Evolutionary conservation across 306 rosid species (phyloP).

Genomic region (Cicer arietinum): DNA sequence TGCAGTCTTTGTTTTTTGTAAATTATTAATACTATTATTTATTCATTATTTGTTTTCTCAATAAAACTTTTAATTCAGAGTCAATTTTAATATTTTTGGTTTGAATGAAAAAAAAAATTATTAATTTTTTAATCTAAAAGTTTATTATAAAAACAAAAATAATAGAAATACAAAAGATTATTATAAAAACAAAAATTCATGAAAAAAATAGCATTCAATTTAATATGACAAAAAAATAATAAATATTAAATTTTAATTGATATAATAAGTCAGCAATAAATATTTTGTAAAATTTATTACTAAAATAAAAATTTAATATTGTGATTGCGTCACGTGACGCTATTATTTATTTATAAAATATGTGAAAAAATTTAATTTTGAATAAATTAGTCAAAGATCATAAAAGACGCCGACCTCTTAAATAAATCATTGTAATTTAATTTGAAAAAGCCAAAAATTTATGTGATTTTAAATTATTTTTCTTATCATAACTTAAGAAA

Average conservation of each 20-base stretch:
- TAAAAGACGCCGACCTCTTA: too few relatives aligned
- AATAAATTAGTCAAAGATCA: too few relatives aligned
- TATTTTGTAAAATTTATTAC: neutral
- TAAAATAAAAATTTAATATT: neutral
- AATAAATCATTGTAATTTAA: too few relatives aligned
- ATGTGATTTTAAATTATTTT: neutral
- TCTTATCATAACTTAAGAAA: neutral
- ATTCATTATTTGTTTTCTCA: neutral
- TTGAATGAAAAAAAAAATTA: neutral
- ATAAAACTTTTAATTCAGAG: too few relatives aligned
- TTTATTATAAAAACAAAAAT: too few relatives aligned
- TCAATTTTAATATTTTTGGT: neutral
- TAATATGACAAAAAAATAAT: neutral
- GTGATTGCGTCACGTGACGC: neutral
- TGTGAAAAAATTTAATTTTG: too few relatives aligned
- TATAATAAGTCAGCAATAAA: too few relatives aligned
- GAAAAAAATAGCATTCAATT: neutral
- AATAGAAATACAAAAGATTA: neutral
- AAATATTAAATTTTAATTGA: neutral
- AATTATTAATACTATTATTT: neutral
- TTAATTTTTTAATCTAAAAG: neutral
- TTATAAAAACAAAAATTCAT: neutral
- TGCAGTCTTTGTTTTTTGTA: neutral
- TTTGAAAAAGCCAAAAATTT: too few relatives aligned
- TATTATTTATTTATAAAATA: neutral